Evolutionary conservation across 768 basidiomycete species (phyloP).

Genomic region (Boletus speciosus): DNA sequence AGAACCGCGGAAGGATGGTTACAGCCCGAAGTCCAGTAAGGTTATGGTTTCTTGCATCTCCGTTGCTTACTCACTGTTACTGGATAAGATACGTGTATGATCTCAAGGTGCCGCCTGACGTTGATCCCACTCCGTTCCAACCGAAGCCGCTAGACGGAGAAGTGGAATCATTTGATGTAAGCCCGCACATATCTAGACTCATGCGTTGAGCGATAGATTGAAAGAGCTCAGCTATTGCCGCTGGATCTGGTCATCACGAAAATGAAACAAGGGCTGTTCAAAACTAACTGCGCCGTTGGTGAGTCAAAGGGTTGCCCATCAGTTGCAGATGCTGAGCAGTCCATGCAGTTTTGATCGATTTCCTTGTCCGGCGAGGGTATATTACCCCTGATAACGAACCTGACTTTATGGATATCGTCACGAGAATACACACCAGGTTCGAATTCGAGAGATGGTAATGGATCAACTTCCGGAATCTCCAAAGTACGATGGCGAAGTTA

Average conservation of each 20-base stretch:
- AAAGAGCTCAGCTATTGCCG: slow-evolving; percentile 53
- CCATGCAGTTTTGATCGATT: slow-evolving; percentile 78
- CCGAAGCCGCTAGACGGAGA: slow-evolving; percentile 87
- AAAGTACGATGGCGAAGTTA: not conserved
- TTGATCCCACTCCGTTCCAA: slow-evolving; percentile 46
- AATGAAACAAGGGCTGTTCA: slow-evolving; percentile 76
- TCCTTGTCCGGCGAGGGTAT: slow-evolving; percentile 81
- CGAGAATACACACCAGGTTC: slow-evolving; percentile 70
- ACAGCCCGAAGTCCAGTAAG: slow-evolving; percentile 83
- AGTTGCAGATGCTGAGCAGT: slow-evolving; percentile 1
- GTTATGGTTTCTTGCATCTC: not conserved
- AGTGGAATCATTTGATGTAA: slow-evolving; percentile 88
- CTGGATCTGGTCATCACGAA: slow-evolving; percentile 58
- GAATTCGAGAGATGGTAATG: slow-evolving; percentile 54
- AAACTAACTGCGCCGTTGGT: slow-evolving; percentile 90
- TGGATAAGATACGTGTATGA: slow-evolving; percentile 76
- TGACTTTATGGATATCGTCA: slow-evolving; percentile 72
- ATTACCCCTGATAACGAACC: slow-evolving; percentile 88
- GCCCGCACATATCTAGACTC: slow-evolving; percentile 11
- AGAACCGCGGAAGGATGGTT: slow-evolving; percentile 51
- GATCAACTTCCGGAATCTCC: not conserved
- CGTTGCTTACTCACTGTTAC: not conserved
- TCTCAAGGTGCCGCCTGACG: slow-evolving; percentile 57
- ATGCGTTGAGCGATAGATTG: not conserved
- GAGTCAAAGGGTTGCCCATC: slow-evolving; percentile 16